Evolutionary conservation across 208 protist species (phyloP).

Genomic region (Leishmania martiniquensis): DNA sequence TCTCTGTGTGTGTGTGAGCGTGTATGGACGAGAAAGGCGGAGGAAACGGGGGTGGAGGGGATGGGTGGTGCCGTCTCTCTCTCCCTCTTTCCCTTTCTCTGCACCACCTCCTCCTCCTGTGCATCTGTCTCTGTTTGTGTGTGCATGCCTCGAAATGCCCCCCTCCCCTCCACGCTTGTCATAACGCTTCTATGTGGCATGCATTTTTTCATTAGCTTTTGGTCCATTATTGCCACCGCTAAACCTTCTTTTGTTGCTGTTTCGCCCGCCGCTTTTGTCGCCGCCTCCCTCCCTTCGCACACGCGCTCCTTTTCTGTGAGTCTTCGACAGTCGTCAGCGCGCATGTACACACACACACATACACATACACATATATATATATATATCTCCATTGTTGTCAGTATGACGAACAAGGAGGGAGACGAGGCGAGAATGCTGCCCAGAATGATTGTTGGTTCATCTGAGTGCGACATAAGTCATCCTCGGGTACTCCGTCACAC

Average conservation of each 20-base stretch:
- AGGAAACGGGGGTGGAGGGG: background rate
- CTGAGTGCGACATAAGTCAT: background rate
- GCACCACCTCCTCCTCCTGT: background rate
- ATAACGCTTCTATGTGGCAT: too few species aligned
- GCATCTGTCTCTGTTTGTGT: background rate
- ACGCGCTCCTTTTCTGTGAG: too few species aligned
- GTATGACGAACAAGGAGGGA: background rate
- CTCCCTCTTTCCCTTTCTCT: background rate
- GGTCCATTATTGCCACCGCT: too few species aligned
- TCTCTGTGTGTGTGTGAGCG: too few species aligned
- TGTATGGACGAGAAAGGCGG: background rate
- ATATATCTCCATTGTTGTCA: too few species aligned
- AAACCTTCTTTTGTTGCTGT: background rate
- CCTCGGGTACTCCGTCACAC: background rate
- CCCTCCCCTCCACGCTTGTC: too few species aligned
- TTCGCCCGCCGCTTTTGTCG: too few species aligned
- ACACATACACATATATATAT: too few species aligned
- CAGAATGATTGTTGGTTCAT: background rate
- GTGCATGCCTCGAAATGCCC: too few species aligned
- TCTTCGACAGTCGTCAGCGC: too few species aligned
- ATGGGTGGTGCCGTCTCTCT: background rate
- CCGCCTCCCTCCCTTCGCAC: background rate
- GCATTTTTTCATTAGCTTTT: too few species aligned
- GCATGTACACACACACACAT: too few species aligned
- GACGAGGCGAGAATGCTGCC: background rate